A percentile compares a stretch with the other conserved stretches of the same genome.
Conservation (phyloP, 2,329 filamentous ascomycete species). For the Amauroascus niger region DNA sequence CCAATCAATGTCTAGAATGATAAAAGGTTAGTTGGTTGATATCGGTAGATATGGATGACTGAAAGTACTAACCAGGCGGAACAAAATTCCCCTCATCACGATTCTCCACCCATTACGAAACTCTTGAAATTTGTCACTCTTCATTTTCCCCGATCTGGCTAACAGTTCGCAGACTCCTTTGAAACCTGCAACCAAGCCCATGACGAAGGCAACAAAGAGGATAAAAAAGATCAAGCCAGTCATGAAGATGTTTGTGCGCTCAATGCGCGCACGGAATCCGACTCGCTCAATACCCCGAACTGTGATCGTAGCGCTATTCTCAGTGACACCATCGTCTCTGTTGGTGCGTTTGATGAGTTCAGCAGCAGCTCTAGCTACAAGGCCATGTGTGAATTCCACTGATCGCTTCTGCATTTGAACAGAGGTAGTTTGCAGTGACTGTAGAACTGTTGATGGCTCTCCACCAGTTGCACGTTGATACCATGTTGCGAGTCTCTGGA, state of each 20-base stretch:
- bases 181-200: slow-evolving; percentile 63
- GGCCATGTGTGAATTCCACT: slow-evolving; percentile 30
- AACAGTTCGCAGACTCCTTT: slow-evolving; percentile 71
- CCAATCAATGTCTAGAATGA: slow-evolving; percentile 62
- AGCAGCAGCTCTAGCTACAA: slow-evolving; percentile 27
- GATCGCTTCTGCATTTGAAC: slow-evolving; percentile 68
- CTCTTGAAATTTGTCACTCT: slow-evolving; percentile 75
- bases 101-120: slow-evolving; percentile 93
- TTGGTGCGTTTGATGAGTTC: slow-evolving; percentile 48
- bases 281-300: slow-evolving; percentile 82
- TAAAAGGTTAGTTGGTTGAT: slow-evolving; percentile 8
- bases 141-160: slow-evolving; percentile 66
- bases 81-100: slow-evolving; percentile 85
- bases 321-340: slow-evolving; percentile 42
- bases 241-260: slow-evolving; percentile 86
- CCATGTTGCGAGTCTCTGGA: slow-evolving; percentile 86
- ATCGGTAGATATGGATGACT: background rate
- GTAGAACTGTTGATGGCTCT: slow-evolving; percentile 67
- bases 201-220: slow-evolving; percentile 66
- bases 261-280: slow-evolving; percentile 74
- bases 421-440: slow-evolving; percentile 62
- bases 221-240: slow-evolving; percentile 85
- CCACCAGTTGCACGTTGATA: slow-evolving; percentile 91
- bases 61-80: slow-evolving; percentile 53
- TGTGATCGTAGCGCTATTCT: slow-evolving; percentile 38